These are phyloP conservation scores for Macroventuria anomochaeta DNA, from an alignment of 2,329 filamentous ascomycete genomes.

Conservation along the genomic window DNA sequence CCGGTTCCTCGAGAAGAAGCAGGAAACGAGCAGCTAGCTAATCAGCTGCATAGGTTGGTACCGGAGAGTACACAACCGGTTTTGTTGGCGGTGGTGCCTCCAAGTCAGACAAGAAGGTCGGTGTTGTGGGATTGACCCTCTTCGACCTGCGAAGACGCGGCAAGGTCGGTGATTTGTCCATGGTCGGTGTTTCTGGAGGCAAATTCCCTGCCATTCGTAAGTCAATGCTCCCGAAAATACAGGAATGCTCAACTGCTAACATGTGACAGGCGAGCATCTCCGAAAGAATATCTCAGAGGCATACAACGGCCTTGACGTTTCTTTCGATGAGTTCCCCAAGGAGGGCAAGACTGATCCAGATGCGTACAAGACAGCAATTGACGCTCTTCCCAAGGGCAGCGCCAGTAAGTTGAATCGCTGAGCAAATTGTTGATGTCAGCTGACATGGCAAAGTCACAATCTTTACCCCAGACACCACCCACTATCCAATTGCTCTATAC, in stretches of 20 bases:
- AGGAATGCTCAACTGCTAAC: slow-evolving; percentile 23
- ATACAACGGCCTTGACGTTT: slow-evolving; percentile 88
- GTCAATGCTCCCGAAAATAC: slow-evolving; percentile 40
- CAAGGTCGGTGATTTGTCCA: slow-evolving; percentile 83
- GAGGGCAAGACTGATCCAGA: slow-evolving; percentile 77
- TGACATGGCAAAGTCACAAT: slow-evolving; percentile 69
- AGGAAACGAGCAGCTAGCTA: slow-evolving; percentile 8
- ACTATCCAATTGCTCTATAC: slow-evolving; percentile 90
- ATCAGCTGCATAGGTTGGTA: slow-evolving; percentile 67
- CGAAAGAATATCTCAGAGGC: slow-evolving; percentile 84
- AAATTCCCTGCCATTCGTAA: slow-evolving; percentile 91
- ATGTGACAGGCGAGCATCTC: slow-evolving; percentile 73
- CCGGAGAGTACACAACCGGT: slow-evolving; percentile 95
- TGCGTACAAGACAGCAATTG: slow-evolving; percentile 88
- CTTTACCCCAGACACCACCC: slow-evolving; percentile 92
- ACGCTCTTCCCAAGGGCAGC: slow-evolving; percentile 78
- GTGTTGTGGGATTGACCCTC: slow-evolving; percentile 86
- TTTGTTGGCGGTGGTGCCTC: slow-evolving; percentile 86
- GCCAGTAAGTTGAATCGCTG: slow-evolving; percentile 60
- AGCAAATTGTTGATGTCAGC: background rate
- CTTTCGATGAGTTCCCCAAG: slow-evolving; percentile 81
- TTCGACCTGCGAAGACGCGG: slow-evolving; percentile 88
- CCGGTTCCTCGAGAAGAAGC: background rate
- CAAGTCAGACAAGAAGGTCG: slow-evolving; percentile 93
- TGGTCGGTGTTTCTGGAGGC: slow-evolving; percentile 87